Percentiles rank a stretch among this genome's conserved stretches.
phyloP scores from a whole-genome alignment of 345 rosid species.

The Eucalyptus fibrosa region DNA sequence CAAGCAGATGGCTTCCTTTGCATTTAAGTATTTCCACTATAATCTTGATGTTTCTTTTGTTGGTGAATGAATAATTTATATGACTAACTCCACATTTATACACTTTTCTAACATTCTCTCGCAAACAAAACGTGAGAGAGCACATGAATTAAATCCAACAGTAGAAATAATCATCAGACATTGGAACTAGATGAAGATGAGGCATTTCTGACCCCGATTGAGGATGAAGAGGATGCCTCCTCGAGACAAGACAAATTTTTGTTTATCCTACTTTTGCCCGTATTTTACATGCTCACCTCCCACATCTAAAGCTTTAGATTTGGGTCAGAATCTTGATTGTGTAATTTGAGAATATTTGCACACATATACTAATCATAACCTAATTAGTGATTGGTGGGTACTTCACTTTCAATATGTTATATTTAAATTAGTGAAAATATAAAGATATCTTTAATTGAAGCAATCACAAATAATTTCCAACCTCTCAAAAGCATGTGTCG shows the following conservation, averaged over 20 bases:
- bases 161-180: not conserved
- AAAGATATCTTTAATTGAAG: too few species aligned
- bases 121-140: too few species aligned
- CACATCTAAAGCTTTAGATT: not conserved
- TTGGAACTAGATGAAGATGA: not conserved
- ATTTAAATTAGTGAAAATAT: too few species aligned
- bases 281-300: not conserved
- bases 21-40: too few species aligned
- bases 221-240: not conserved
- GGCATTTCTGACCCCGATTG: accelerated
- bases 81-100: too few species aligned
- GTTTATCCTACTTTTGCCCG: not conserved
- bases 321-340: not conserved
- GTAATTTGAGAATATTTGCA: too few species aligned
- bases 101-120: too few species aligned
- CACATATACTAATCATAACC: not conserved
- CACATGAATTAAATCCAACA: not conserved
- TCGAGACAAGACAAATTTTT: not conserved
- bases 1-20: too few species aligned
- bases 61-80: too few species aligned
- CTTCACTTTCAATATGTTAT: not conserved
- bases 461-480: not conserved
- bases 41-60: too few species aligned
- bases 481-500: not conserved
- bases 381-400: not conserved